These are phyloP conservation scores for Mycena rebaudengoi DNA, from an alignment of 768 basidiomycete species.

Conservation along the genomic window DNA sequence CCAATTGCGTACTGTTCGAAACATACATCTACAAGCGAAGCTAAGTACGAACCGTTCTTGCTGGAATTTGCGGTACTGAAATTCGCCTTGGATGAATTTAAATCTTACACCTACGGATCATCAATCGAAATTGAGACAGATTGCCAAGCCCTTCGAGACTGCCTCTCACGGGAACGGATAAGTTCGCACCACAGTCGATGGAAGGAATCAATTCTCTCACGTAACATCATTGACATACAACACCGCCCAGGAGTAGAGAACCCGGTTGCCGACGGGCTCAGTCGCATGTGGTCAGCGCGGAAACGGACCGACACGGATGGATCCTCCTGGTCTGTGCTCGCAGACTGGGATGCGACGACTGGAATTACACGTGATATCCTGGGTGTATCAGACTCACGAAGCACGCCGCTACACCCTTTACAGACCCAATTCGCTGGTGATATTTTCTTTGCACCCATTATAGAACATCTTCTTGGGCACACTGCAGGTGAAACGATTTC, in stretches of 20 bases:
- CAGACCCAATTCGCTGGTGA: conserved; percentile 24
- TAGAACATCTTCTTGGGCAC: conserved; percentile 7
- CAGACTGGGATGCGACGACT: conserved; percentile 36
- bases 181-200: conserved; percentile 35
- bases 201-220: conserved; percentile 35
- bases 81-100: conserved; percentile 28
- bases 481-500: conserved; percentile 19
- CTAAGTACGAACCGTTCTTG: conserved; percentile 41
- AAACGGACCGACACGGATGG: conserved; percentile 9
- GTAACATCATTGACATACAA: conserved; percentile 31
- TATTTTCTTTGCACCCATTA: conserved; percentile 16
- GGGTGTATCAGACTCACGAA: too few species aligned
- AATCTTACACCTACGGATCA: conserved; percentile 32
- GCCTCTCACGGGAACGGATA: conserved; percentile 29
- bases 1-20: conserved; percentile 47
- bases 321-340: conserved; percentile 31
- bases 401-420: conserved; percentile 3
- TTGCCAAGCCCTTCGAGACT: conserved; percentile 32
- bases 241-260: conserved; percentile 34
- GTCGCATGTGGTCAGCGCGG: conserved; percentile 23
- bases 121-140: conserved; percentile 29
- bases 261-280: conserved; percentile 33
- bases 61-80: conserved; percentile 41
- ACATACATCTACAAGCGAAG: conserved; percentile 40
- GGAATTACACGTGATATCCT: conserved; percentile 23